A percentile compares a stretch with the other conserved stretches of the same genome.
phyloP scores from a whole-genome alignment of 164 flowering plant genomes.

The Stephania cephalantha region DNA sequence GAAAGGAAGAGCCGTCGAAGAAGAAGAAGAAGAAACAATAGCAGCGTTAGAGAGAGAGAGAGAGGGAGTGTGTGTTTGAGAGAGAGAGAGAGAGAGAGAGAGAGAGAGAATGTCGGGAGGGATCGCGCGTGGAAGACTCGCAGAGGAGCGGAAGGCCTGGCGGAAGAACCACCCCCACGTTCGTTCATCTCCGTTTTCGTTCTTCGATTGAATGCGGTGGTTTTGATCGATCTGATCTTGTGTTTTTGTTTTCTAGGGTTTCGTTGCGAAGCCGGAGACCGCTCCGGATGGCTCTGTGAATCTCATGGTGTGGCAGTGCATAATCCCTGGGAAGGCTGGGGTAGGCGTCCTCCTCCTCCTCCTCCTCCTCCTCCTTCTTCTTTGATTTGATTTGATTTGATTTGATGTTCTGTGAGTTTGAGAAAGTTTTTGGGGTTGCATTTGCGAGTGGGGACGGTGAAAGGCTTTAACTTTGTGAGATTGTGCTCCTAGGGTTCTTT shows the following conservation, averaged over 20 bases:
- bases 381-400: background rate
- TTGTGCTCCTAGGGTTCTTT: too few species aligned
- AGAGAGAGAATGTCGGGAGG: slow-evolving; percentile 51
- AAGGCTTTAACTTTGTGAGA: too few species aligned
- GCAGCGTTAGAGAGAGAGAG: background rate
- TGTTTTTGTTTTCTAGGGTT: slow-evolving; percentile 42
- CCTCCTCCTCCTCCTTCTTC: background rate
- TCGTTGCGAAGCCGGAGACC: slow-evolving; percentile 82
- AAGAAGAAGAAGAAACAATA: background rate
- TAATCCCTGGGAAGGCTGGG: slow-evolving; percentile 71
- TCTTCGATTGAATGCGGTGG: background rate
- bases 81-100: background rate
- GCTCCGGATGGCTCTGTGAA: slow-evolving; percentile 61
- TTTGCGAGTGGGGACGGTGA: background rate
- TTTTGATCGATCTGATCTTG: background rate
- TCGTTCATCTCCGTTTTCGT: slow-evolving; percentile 12
- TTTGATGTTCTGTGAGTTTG: background rate
- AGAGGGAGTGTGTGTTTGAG: background rate
- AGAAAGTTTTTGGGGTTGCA: background rate
- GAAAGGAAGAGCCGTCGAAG: background rate
- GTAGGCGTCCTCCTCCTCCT: slow-evolving; percentile 25
- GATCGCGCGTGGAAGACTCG: slow-evolving; percentile 68
- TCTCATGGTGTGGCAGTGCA: slow-evolving; percentile 82
- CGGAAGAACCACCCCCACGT: slow-evolving; percentile 83
- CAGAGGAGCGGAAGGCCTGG: slow-evolving; percentile 82